Evolutionary conservation across 1,139 yeast species (phyloP).

Genomic region (Saccharomycopsis hybrid): DNA sequence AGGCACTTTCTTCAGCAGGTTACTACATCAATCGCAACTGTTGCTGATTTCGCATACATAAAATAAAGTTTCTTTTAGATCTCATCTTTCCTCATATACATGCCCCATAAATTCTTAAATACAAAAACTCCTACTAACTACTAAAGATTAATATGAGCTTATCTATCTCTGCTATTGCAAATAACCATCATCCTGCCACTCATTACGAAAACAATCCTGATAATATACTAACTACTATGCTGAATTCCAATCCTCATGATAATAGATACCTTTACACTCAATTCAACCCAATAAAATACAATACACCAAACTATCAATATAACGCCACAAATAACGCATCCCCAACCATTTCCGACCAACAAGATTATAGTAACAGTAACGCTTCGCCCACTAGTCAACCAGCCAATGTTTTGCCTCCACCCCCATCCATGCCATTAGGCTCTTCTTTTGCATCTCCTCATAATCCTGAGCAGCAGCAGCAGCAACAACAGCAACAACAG

Average conservation of each 20-base stretch:
- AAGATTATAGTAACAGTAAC: neutral
- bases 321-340: neutral
- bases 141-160: neutral
- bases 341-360: neutral
- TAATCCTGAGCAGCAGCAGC: neutral
- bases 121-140: too few relatives aligned
- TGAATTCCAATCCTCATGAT: constrained; percentile 1
- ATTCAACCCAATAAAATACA: neutral
- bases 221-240: neutral
- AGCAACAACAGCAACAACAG: too few relatives aligned
- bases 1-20: too few relatives aligned
- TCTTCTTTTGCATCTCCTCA: constrained; percentile 1
- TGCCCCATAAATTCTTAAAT: too few relatives aligned
- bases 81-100: too few relatives aligned
- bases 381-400: neutral
- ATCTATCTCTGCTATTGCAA: neutral
- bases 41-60: too few relatives aligned
- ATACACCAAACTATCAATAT: neutral
- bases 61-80: too few relatives aligned
- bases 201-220: neutral
- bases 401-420: neutral
- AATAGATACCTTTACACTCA: neutral
- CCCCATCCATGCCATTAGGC: neutral
- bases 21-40: too few relatives aligned
- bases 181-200: neutral